phyloP scores from a whole-genome alignment of 257 asterid genomes.

The Perilla frutescens region DNA sequence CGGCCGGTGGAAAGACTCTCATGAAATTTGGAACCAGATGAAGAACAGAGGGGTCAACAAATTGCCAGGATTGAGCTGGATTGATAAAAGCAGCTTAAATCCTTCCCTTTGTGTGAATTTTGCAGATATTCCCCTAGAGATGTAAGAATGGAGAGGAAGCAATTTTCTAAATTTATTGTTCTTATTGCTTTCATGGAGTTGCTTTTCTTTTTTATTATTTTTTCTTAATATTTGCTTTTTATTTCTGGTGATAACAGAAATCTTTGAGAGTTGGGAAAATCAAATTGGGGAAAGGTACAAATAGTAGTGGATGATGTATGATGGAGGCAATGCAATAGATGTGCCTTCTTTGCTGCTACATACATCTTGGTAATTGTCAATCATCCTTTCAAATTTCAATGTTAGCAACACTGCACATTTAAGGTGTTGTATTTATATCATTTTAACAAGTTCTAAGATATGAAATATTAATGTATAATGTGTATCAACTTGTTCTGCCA shows the following conservation, averaged over 20 bases:
- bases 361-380: not conserved
- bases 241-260: not conserved
- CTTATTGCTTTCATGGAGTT: not conserved
- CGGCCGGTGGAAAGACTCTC: slow-evolving; percentile 88
- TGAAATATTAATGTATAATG: not conserved
- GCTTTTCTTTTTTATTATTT: not conserved
- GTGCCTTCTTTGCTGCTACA: not conserved
- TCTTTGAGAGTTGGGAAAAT: not conserved
- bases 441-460: too few species aligned
- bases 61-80: slow-evolving; percentile 85
- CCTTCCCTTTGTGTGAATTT: slow-evolving; percentile 25
- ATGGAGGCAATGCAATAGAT: not conserved
- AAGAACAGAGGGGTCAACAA: slow-evolving; percentile 61
- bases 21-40: slow-evolving; percentile 62
- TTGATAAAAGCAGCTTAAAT: slow-evolving; percentile 47
- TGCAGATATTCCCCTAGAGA: slow-evolving; percentile 25
- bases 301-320: not conserved
- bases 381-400: too few species aligned
- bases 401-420: too few species aligned
- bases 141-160: slow-evolving; percentile 18
- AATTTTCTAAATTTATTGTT: not conserved
- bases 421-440: too few species aligned
- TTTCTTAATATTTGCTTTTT: not conserved
- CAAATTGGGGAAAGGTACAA: not conserved
- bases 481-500: not conserved